Percentiles rank a stretch among this genome's conserved stretches.
These are phyloP conservation scores for Xylariaceae sp. DNA, from an alignment of 2,329 filamentous ascomycete species.

Conservation along the genomic window DNA sequence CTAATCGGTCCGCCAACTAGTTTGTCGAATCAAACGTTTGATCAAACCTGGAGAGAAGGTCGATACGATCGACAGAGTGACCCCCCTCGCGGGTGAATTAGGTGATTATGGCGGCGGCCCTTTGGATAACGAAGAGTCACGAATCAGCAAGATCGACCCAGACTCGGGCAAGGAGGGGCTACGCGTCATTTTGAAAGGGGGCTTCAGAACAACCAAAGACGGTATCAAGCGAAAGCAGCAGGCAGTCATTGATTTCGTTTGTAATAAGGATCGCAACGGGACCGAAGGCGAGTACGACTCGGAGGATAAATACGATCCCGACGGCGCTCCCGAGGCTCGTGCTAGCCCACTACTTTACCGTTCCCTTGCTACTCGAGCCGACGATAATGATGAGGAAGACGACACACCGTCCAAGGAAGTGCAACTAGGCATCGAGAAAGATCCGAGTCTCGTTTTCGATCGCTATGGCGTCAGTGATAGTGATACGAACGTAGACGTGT, in stretches of 20 bases:
- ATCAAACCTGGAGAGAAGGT: slow-evolving; percentile 56
- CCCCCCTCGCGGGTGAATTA: slow-evolving; percentile 78
- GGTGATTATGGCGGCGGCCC: slow-evolving; percentile 60
- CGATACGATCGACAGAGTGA: slow-evolving; percentile 61
- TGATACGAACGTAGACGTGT: slow-evolving; percentile 62
- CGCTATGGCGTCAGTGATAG: slow-evolving; percentile 70
- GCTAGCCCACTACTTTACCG: slow-evolving; percentile 42
- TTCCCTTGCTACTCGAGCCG: slow-evolving; percentile 41
- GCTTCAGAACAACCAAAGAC: slow-evolving; percentile 61
- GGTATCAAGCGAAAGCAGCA: slow-evolving; percentile 67
- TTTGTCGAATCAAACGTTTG: slow-evolving; percentile 75
- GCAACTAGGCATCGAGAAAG: slow-evolving; percentile 54
- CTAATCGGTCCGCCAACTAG: slow-evolving; percentile 50
- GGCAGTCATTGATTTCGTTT: slow-evolving; percentile 85
- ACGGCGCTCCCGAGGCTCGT: slow-evolving; percentile 27
- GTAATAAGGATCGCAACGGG: slow-evolving; percentile 74
- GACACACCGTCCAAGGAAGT: slow-evolving; percentile 56
- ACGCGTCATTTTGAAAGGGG: slow-evolving; percentile 70
- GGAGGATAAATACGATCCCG: slow-evolving; percentile 59
- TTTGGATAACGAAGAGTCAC: slow-evolving; percentile 70
- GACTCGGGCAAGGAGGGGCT: slow-evolving; percentile 76
- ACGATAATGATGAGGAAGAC: slow-evolving; percentile 47
- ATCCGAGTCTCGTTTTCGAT: slow-evolving; percentile 75
- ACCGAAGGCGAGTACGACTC: slow-evolving; percentile 72
- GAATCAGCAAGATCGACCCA: slow-evolving; percentile 69